These are phyloP conservation scores for Ogataea haglerorum DNA, from an alignment of 805 yeast species.

Conservation along the genomic window DNA sequence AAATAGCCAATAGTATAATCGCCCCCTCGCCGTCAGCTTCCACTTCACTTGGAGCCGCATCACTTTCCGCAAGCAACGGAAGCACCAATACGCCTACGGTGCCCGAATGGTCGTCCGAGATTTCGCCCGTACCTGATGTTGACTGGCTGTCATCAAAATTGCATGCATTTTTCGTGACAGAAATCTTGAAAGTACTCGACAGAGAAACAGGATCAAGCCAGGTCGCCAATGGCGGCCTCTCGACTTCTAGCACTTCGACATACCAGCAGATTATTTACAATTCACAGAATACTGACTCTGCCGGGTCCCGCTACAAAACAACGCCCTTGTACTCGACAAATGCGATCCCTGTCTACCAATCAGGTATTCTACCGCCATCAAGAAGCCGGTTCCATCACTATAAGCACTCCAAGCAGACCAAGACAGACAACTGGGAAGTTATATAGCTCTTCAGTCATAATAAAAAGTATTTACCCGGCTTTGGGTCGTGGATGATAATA, in stretches of 20 bases:
- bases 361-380: conserved; percentile 3
- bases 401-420: conserved; percentile 3
- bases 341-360: conserved; percentile 11
- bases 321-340: conserved; percentile 14
- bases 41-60: conserved; percentile 5
- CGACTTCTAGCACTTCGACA: conserved; percentile 12
- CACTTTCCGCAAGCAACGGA: conserved; percentile 6
- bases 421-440: conserved; percentile 27
- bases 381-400: conserved; percentile 7
- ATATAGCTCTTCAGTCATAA: conserved; percentile 8
- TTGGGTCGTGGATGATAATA: conserved; percentile 6
- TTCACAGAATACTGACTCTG: conserved; percentile 1
- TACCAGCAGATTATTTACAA: conserved; percentile 14
- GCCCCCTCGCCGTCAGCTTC: conserved; percentile 11
- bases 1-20: conserved; percentile 8
- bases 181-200: conserved; percentile 10
- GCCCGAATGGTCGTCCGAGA: conserved; percentile 2
- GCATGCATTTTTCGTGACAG: conserved; percentile 11
- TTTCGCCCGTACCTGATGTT: conserved; percentile 2
- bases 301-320: conserved; percentile 6
- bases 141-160: conserved; percentile 11
- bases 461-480: conserved; percentile 7
- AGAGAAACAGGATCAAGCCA: conserved; percentile 11
- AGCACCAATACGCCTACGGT: background rate
- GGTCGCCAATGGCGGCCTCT: conserved; percentile 8